These are phyloP conservation scores for Coleophoma crateriformis DNA, from an alignment of 2,329 filamentous ascomycete species.

Conservation along the genomic window DNA sequence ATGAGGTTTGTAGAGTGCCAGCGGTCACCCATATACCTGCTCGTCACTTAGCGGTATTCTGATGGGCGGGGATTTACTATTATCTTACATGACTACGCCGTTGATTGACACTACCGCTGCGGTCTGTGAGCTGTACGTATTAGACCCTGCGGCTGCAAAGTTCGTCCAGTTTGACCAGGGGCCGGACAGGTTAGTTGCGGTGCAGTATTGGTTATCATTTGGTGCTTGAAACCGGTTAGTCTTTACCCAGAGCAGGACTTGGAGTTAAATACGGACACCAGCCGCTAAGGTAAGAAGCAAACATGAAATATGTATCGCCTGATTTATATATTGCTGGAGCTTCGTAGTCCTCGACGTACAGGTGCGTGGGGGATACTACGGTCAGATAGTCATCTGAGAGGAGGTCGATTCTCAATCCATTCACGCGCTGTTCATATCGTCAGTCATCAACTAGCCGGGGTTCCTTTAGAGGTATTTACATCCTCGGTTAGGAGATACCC, in stretches of 20 bases:
- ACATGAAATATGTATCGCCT: conserved; percentile 57
- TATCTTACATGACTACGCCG: conserved; percentile 20
- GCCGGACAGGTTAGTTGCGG: conserved; percentile 48
- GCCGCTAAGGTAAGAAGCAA: conserved; percentile 51
- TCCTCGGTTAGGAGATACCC: conserved; percentile 60
- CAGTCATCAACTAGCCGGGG: not conserved
- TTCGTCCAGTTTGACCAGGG: conserved; percentile 57
- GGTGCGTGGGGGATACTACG: conserved; percentile 41
- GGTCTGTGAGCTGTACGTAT: conserved; percentile 56
- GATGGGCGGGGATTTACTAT: not conserved
- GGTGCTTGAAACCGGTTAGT: conserved; percentile 19
- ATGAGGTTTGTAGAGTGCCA: conserved; percentile 57
- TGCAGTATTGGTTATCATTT: conserved; percentile 61
- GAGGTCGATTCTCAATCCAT: conserved; percentile 51
- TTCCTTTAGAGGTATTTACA: conserved; percentile 36
- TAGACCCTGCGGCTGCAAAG: conserved; percentile 50
- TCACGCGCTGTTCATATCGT: conserved; percentile 36
- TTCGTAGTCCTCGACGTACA: conserved; percentile 46
- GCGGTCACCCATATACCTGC: conserved; percentile 62
- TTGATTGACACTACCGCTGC: conserved; percentile 47
- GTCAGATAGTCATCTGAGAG: conserved; percentile 52
- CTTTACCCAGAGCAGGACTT: not conserved
- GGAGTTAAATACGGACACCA: conserved; percentile 13
- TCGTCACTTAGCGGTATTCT: not conserved
- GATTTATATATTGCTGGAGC: conserved; percentile 58